phyloP scores from a whole-genome alignment of 2,329 filamentous ascomycete species.

The Chrysoporthe austroafricana region DNA sequence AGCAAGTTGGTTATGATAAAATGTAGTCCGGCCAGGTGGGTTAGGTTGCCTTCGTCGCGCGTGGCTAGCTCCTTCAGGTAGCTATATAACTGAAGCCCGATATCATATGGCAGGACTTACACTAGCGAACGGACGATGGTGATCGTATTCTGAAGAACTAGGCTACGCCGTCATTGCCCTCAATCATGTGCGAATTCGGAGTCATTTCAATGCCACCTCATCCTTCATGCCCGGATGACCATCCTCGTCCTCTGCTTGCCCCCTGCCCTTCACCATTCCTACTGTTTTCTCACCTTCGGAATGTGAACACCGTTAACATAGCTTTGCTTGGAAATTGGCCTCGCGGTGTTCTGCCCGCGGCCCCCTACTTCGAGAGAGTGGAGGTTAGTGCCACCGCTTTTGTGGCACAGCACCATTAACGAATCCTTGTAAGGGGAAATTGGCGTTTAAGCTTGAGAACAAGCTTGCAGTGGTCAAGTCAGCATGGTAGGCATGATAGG shows the following conservation, averaged over 20 bases:
- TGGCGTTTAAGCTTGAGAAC: neutral
- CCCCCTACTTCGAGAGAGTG: neutral
- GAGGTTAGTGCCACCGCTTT: neutral
- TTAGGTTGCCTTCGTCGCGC: no score
- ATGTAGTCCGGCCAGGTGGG: no score
- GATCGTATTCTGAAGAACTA: no score
- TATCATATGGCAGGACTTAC: no score
- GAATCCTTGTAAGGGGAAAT: slow-evolving; percentile 8
- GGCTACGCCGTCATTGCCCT: no score
- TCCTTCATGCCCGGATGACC: neutral
- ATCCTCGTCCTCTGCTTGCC: no score
- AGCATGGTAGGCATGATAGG: neutral
- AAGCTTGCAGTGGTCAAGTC: neutral
- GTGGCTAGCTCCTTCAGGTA: no score
- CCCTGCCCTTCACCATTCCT: neutral
- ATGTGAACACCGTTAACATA: neutral
- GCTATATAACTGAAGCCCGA: no score
- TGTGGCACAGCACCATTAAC: neutral
- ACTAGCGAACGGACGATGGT: no score
- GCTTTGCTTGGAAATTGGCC: neutral
- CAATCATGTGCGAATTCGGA: neutral
- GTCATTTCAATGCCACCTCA: neutral
- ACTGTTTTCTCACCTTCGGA: neutral
- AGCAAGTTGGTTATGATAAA: no score
- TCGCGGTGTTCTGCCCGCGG: neutral